A percentile compares a stretch with the other conserved stretches of the same genome.
These are phyloP conservation scores for Penicillium sp. DNA, from an alignment of 2,329 filamentous ascomycete genomes.

Conservation along the genomic window DNA sequence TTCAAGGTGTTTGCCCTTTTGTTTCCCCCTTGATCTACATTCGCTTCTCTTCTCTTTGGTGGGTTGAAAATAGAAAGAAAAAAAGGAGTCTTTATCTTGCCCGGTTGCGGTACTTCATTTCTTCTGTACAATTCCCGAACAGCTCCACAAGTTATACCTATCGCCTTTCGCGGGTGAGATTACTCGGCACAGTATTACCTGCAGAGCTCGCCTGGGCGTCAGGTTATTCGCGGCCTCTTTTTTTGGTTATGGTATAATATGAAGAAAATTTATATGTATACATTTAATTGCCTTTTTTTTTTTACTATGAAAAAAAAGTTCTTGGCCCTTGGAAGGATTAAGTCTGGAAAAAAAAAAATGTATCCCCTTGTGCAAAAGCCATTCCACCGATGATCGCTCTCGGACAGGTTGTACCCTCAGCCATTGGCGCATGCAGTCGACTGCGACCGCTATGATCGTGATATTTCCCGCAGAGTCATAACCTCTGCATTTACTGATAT, in stretches of 20 bases:
- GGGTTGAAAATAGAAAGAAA: conserved; percentile 7
- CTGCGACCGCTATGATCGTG: conserved; percentile 18
- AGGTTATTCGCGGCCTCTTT: not conserved
- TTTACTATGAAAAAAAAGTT: not conserved
- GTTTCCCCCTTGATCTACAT: conserved; percentile 16
- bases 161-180: conserved; percentile 7
- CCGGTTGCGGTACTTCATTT: conserved; percentile 10
- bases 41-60: conserved; percentile 13
- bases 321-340: not conserved
- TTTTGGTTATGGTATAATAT: too few relatives aligned
- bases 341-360: not conserved
- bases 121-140: conserved; percentile 8
- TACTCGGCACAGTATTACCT: conserved; percentile 15
- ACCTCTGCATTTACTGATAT: not conserved
- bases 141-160: conserved; percentile 16
- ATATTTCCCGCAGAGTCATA: conserved; percentile 8
- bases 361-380: conserved; percentile 7
- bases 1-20: conserved; percentile 8
- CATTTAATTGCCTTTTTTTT: not conserved
- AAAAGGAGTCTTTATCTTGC: not conserved
- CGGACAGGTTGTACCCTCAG: conserved; percentile 15
- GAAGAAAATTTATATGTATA: not conserved
- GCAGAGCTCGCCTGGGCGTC: conserved; percentile 12
- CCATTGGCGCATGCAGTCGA: conserved; percentile 24
- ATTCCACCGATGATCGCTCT: conserved; percentile 16